These are phyloP conservation scores for Beauveria asiatica DNA, from an alignment of 2,329 filamentous ascomycete species.

Conservation along the genomic window DNA sequence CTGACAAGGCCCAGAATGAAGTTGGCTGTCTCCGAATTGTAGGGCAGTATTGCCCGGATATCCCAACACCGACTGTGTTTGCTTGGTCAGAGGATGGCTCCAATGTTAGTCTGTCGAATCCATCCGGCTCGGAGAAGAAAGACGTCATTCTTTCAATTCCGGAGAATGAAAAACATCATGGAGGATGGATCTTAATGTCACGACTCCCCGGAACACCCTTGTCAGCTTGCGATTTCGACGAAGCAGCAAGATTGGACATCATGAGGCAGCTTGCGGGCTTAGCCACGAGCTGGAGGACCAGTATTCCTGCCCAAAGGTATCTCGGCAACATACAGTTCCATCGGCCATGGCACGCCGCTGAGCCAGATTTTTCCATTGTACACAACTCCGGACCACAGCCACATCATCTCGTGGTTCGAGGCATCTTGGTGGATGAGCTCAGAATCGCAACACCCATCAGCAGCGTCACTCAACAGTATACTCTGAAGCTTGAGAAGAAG, in stretches of 20 bases:
- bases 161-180: background rate
- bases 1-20: slow-evolving; percentile 18
- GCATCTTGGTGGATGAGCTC: slow-evolving; percentile 11
- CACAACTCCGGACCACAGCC: background rate
- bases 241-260: slow-evolving; percentile 5
- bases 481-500: slow-evolving; percentile 10
- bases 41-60: slow-evolving; percentile 13
- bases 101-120: background rate
- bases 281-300: slow-evolving; percentile 13
- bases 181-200: slow-evolving; percentile 18
- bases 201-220: slow-evolving; percentile 12
- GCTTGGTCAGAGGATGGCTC: slow-evolving; percentile 18
- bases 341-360: background rate
- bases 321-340: slow-evolving; percentile 14
- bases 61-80: slow-evolving; percentile 14
- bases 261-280: slow-evolving; percentile 15
- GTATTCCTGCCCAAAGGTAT: slow-evolving; percentile 13
- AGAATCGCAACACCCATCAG: slow-evolving; percentile 11
- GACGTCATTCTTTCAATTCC: background rate
- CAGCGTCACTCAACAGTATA: slow-evolving; percentile 11
- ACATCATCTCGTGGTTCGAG: slow-evolving; percentile 1
- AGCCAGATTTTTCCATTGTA: background rate
- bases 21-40: slow-evolving; percentile 15
- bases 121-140: background rate
- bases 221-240: slow-evolving; percentile 11